Evolutionary conservation across 2,329 filamentous ascomycete genomes (phyloP).

Genomic region (Sordariomycetes sp.): DNA sequence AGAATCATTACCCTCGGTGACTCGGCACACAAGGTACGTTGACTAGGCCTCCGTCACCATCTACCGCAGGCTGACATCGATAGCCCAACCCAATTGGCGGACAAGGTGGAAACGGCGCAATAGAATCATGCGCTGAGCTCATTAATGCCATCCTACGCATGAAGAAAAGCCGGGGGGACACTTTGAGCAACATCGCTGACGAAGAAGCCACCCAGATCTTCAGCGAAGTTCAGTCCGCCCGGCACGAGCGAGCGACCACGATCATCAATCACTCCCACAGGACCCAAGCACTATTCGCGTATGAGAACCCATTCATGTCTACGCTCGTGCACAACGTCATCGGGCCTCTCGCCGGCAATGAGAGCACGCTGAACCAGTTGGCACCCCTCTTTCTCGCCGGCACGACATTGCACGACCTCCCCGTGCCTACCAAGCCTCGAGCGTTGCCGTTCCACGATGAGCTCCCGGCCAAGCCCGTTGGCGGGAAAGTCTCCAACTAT

Average conservation of each 20-base stretch:
- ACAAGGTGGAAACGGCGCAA: conserved; percentile 15
- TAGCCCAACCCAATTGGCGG: conserved; percentile 13
- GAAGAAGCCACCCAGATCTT: background rate
- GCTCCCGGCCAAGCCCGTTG: background rate
- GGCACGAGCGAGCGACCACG: background rate
- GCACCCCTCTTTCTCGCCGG: background rate
- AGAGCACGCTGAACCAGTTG: too few relatives aligned
- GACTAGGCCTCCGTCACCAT: background rate
- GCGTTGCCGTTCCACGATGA: background rate
- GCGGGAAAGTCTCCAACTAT: too few relatives aligned
- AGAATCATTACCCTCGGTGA: conserved; percentile 21
- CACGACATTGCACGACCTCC: background rate
- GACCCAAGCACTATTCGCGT: background rate
- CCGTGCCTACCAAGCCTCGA: background rate
- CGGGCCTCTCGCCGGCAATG: background rate
- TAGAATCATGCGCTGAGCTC: conserved; percentile 13
- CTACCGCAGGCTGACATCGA: background rate
- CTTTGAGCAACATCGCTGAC: background rate
- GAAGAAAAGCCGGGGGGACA: background rate
- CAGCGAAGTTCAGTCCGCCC: background rate
- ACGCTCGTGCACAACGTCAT: too few relatives aligned
- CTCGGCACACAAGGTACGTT: conserved; percentile 20
- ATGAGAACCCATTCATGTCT: background rate
- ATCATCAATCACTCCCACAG: background rate
- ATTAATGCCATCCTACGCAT: conserved; percentile 6